Evolutionary conservation across 2,329 filamentous ascomycete genomes (phyloP).

Genomic region (Ophiocordyceps camponoti-floridani): DNA sequence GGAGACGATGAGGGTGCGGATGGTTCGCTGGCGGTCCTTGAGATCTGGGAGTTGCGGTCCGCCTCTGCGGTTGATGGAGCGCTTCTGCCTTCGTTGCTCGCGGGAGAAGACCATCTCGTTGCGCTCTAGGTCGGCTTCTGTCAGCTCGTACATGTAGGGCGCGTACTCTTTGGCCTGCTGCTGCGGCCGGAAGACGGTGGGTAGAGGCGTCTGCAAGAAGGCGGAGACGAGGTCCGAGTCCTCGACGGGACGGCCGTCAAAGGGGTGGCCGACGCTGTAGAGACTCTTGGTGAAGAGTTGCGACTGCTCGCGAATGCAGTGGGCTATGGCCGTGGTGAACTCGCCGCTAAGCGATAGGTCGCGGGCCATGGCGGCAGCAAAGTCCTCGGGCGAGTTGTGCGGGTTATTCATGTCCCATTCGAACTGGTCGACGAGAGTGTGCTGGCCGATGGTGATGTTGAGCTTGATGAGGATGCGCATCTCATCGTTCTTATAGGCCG

Average conservation of each 20-base stretch:
- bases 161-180: slow-evolving; percentile 89
- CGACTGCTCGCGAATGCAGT: slow-evolving; percentile 90
- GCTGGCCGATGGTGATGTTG: slow-evolving; percentile 91
- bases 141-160: slow-evolving; percentile 86
- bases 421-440: slow-evolving; percentile 90
- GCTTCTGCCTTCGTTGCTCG: slow-evolving; percentile 86
- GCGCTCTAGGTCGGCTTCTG: slow-evolving; percentile 72
- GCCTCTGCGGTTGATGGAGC: slow-evolving; percentile 83
- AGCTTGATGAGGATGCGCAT: slow-evolving; percentile 93
- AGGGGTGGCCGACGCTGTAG: slow-evolving; percentile 84
- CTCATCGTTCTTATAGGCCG: slow-evolving; percentile 94
- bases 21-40: slow-evolving; percentile 83
- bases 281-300: slow-evolving; percentile 89
- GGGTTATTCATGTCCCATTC: slow-evolving; percentile 99
- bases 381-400: slow-evolving; percentile 84
- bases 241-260: slow-evolving; percentile 84
- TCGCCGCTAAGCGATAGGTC: slow-evolving; percentile 87
- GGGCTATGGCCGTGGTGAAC: slow-evolving; percentile 92
- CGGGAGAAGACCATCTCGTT: slow-evolving; percentile 86
- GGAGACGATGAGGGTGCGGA: slow-evolving; percentile 81
- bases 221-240: slow-evolving; percentile 75
- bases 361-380: slow-evolving; percentile 72
- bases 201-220: slow-evolving; percentile 71
- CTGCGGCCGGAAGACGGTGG: slow-evolving; percentile 71
- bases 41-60: slow-evolving; percentile 90